Percentiles rank a stretch among this genome's conserved stretches.
Evolutionary conservation across 2,329 filamentous ascomycete species (phyloP).

Genomic region (Corinectria fuckeliana): DNA sequence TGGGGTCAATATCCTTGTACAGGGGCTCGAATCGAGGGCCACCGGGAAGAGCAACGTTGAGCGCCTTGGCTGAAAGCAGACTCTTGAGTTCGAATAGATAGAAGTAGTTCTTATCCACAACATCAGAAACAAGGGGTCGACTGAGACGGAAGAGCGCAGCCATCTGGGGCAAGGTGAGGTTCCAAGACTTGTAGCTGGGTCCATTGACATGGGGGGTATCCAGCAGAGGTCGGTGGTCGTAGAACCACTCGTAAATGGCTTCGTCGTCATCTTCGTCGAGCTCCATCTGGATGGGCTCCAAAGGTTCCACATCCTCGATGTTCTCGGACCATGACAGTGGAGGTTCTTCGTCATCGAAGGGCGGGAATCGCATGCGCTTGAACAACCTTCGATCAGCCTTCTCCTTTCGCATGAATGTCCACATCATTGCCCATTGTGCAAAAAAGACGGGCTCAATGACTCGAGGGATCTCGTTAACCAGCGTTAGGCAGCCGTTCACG

Average conservation of each 20-base stretch:
- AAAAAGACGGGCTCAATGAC: conserved; percentile 98
- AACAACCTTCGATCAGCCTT: conserved; percentile 96
- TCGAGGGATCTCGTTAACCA: conserved; percentile 95
- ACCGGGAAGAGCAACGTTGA: conserved; percentile 97
- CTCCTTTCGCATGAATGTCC: conserved; percentile 96
- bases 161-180: conserved; percentile 92
- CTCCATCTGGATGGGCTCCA: conserved; percentile 99
- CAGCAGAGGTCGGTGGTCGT: conserved; percentile 87
- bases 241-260: conserved; percentile 95
- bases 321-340: conserved; percentile 98
- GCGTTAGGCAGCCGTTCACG: conserved; percentile 93
- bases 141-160: conserved; percentile 92
- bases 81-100: conserved; percentile 96
- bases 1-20: conserved; percentile 98
- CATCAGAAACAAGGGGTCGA: conserved; percentile 86
- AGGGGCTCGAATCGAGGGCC: conserved; percentile 95
- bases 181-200: conserved; percentile 96
- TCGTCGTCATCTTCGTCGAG: conserved; percentile 92
- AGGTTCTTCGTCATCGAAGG: conserved; percentile 98
- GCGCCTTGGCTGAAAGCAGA: conserved; percentile 93
- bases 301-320: conserved; percentile 95
- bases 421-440: conserved; percentile 99
- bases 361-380: conserved; percentile 98
- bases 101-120: conserved; percentile 96
- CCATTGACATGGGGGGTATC: conserved; percentile 96